Evolutionary conservation across 768 basidiomycete genomes (phyloP), one percentile per base, ranked within the genome.

Genomic region (Boletus rex-veris): DNA sequence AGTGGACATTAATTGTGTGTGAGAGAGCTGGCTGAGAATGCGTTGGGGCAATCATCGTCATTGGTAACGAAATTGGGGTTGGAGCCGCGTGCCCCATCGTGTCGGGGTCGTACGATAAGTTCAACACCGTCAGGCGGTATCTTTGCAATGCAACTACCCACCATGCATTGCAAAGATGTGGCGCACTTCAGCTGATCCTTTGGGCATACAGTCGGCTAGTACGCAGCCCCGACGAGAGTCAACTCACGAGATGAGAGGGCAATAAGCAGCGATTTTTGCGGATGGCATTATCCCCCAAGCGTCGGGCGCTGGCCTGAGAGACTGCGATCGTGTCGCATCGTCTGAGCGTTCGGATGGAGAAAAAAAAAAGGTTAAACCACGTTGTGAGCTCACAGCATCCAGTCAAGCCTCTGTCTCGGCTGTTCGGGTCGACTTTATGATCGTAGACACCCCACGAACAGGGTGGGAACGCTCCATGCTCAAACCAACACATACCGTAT

Each of bases 341-440:
- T 19, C 33, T 26, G 19, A 48, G 31, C 21, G 35, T 46, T 11
- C 44, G 50, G 19, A 24, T 40, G 26, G 38, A 36, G 40, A 44
- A 8, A 28, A 28, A 28, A 28, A 28, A 54, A 65, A 64, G 61
- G 49, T 35, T 64, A 64, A 66, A n/a, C 61, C 63, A 64, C 63
- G 64, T 64, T 64, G 45, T 44, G 30, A 26, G 8, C 44, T 38
- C 50, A 52, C 47, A 48, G 31, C 35, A 16, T 38, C n/a, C 11
- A n/a, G 33, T 6, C 28, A 5, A 12, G 28, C 24, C n/a, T 30
- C 31, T 11, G 24, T 41, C 24, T 42, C 19, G 43, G 21, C 21
- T 9, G 26, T 46, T 12, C 16, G 11, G 19, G 41, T 38, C 28
- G 50, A 52, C 44, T 60, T 40, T 26, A 43, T n/a, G n/a, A n/a